Evolutionary conservation across 371 early-diverging fungal genomes (phyloP).

Genomic region (Actinomortierella ambigua): DNA sequence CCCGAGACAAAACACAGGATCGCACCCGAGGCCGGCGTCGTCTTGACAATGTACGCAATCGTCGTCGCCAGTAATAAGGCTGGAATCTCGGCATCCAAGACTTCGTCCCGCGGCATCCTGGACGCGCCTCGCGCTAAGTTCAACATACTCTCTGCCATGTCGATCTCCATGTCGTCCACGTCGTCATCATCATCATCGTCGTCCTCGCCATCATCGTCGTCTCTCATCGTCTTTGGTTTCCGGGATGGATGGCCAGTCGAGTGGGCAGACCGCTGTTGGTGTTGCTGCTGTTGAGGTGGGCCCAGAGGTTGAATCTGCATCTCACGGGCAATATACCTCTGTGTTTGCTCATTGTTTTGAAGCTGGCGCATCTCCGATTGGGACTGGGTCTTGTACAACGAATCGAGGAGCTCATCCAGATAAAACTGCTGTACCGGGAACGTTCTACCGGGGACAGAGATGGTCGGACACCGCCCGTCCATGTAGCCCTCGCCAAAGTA

Average conservation of each 20-base stretch:
- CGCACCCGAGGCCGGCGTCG: slow-evolving; percentile 52
- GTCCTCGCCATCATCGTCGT: slow-evolving; percentile 31
- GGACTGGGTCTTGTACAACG: slow-evolving; percentile 32
- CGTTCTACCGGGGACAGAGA: slow-evolving; percentile 69
- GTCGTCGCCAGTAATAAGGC: slow-evolving; percentile 44
- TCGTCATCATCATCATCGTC: slow-evolving; percentile 43
- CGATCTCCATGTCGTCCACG: slow-evolving; percentile 39
- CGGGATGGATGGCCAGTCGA: background rate
- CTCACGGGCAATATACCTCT: slow-evolving; percentile 49
- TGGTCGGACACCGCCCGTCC: slow-evolving; percentile 52
- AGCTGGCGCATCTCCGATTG: slow-evolving; percentile 16
- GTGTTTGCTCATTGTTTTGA: slow-evolving; percentile 38
- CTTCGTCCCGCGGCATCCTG: slow-evolving; percentile 43
- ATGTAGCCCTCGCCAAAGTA: slow-evolving; percentile 60
- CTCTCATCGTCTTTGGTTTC: slow-evolving; percentile 1
- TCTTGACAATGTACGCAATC: slow-evolving; percentile 46
- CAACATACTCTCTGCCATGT: slow-evolving; percentile 33
- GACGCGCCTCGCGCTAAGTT: slow-evolving; percentile 31
- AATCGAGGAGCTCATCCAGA: slow-evolving; percentile 66
- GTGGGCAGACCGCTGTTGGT: slow-evolving; percentile 7
- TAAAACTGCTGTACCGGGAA: slow-evolving; percentile 68
- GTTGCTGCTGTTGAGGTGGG: slow-evolving; percentile 18
- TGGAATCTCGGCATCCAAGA: slow-evolving; percentile 48
- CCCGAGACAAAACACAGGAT: slow-evolving; percentile 84
- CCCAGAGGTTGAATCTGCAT: slow-evolving; percentile 29